A percentile compares a stretch with the other conserved stretches of the same genome.
Conservation (phyloP, 495 filamentous ascomycete species). For the Aspergillus carlsbadensis region DNA sequence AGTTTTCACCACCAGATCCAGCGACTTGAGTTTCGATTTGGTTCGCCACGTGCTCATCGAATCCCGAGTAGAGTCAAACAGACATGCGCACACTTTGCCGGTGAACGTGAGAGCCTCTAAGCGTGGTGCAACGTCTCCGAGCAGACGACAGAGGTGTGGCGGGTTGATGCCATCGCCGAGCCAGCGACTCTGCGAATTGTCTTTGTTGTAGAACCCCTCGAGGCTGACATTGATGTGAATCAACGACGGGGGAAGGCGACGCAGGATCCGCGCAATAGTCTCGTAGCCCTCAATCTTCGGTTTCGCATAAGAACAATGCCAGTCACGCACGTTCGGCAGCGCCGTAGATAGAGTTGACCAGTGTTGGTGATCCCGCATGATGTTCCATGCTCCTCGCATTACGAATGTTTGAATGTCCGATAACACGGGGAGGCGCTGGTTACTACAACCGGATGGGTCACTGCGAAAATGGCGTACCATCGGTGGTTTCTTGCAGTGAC, state of each 20-base stretch:
- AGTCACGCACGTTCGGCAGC: conserved; percentile 64
- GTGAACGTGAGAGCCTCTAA: conserved; percentile 67
- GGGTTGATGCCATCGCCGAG: conserved; percentile 20
- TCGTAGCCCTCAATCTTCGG: conserved; percentile 66
- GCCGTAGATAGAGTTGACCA: conserved; percentile 58
- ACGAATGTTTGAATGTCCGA: conserved; percentile 59
- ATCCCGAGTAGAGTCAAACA: conserved; percentile 49
- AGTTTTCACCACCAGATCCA: conserved; percentile 69
- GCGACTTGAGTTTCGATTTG: conserved; percentile 51
- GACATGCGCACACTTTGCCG: conserved; percentile 60
- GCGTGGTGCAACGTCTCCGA: conserved; percentile 52
- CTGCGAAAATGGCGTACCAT: conserved; percentile 56
- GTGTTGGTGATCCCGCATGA: conserved; percentile 64
- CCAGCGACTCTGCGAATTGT: conserved; percentile 36
- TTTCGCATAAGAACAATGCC: conserved; percentile 69
- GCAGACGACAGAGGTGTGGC: conserved; percentile 54
- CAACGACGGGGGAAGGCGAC: conserved; percentile 50
- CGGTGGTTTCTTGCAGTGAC: conserved; percentile 70
- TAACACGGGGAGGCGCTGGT: conserved; percentile 38
- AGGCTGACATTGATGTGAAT: conserved; percentile 63
- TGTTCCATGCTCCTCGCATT: conserved; percentile 73
- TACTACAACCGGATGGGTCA: conserved; percentile 22
- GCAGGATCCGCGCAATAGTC: conserved; percentile 59
- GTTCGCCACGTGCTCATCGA: conserved; percentile 32
- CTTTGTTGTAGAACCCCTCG: conserved; percentile 64